Conservation (phyloP, 257 asterid genomes). For the Plantago major region DNA sequence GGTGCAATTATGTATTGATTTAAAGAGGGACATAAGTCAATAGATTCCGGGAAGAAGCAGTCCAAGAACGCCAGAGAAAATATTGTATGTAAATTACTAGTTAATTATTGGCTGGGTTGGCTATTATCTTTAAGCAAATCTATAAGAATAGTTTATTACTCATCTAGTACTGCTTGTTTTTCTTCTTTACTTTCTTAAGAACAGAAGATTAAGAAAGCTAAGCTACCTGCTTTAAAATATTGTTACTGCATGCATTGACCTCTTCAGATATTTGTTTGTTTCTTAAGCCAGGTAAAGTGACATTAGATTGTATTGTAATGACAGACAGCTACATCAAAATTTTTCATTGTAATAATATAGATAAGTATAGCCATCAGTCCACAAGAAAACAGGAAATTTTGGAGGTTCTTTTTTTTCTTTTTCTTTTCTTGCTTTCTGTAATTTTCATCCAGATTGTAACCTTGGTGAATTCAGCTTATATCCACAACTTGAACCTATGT, state of each 20-base stretch:
- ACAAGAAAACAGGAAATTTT: too few relatives aligned
- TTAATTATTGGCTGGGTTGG: slow-evolving; percentile 18
- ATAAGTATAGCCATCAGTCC: too few relatives aligned
- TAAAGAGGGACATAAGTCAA: not conserved
- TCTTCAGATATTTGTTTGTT: slow-evolving; percentile 36
- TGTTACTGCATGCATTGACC: slow-evolving; percentile 50
- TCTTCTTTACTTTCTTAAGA: not conserved
- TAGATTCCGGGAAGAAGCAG: slow-evolving; percentile 23
- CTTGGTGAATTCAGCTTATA: too few relatives aligned
- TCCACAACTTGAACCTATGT: too few relatives aligned
- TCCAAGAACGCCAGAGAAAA: slow-evolving; percentile 24
- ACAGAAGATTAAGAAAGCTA: slow-evolving; percentile 15
- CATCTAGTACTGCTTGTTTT: too few relatives aligned
- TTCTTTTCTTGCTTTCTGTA: too few relatives aligned
- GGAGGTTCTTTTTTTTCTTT: too few relatives aligned
- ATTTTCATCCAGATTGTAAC: too few relatives aligned
- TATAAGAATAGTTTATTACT: slow-evolving; percentile 8
- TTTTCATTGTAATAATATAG: too few relatives aligned
- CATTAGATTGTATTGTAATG: slow-evolving; percentile 12
- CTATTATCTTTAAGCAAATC: slow-evolving; percentile 31
- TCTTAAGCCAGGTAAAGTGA: slow-evolving; percentile 12
- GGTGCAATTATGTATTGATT: not conserved
- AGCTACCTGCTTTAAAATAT: slow-evolving; percentile 14
- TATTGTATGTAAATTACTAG: not conserved
- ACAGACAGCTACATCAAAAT: not conserved